phyloP scores from a whole-genome alignment of 1,284 basidiomycete species.

The Melampsora americana region DNA sequence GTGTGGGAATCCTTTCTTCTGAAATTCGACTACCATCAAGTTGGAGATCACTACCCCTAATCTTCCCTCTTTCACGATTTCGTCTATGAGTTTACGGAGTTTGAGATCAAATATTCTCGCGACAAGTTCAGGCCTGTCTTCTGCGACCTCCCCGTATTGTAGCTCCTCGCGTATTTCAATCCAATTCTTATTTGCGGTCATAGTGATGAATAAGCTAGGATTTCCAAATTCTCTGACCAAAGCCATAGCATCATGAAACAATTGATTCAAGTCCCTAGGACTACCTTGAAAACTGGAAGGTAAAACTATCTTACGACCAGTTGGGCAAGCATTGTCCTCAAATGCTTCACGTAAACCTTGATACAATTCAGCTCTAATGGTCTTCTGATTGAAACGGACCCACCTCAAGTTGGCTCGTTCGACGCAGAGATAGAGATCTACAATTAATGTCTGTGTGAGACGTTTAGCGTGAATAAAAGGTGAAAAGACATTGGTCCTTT shows the following conservation, averaged over 20 bases:
- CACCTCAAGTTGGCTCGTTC: too few species aligned
- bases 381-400: too few species aligned
- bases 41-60: conserved; percentile 31
- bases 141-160: not conserved
- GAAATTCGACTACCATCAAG: conserved; percentile 61
- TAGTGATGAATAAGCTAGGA: conserved; percentile 25
- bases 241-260: conserved; percentile 10
- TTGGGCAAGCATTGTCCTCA: too few species aligned
- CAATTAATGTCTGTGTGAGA: too few species aligned
- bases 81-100: not conserved
- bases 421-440: too few species aligned
- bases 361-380: too few species aligned
- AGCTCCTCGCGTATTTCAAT: conserved; percentile 3
- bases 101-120: not conserved
- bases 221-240: not conserved
- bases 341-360: too few species aligned
- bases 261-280: too few species aligned
- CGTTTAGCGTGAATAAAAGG: too few species aligned
- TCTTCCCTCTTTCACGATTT: not conserved
- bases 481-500: too few species aligned
- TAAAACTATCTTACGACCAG: too few species aligned
- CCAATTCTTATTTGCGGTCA: conserved; percentile 54
- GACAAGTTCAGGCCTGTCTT: not conserved
- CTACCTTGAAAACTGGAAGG: too few species aligned
- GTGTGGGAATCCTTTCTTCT: conserved; percentile 60